phyloP scores from a whole-genome alignment of 2,329 filamentous ascomycete genomes.

The Sclerotinia glacialis region DNA sequence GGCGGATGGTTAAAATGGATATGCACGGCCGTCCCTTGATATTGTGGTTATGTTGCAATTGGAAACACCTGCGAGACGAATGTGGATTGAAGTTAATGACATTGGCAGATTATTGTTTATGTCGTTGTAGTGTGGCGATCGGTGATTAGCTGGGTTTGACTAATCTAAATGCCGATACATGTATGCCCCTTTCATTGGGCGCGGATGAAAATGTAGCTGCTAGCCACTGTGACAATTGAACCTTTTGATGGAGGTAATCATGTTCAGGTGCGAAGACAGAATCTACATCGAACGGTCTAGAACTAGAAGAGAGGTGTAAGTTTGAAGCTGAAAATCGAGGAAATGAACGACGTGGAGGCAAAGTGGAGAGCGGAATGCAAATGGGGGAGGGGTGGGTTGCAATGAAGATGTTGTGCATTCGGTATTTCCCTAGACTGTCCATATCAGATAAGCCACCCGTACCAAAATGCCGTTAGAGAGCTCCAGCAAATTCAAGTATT shows the following conservation, averaged over 20 bases:
- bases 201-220: not conserved
- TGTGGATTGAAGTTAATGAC: not conserved
- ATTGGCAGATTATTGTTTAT: not conserved
- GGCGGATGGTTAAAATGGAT: not conserved
- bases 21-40: not conserved
- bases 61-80: not conserved
- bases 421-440: not conserved
- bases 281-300: not conserved
- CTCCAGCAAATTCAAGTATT: not conserved
- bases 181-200: not conserved
- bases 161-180: not conserved
- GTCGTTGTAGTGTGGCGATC: not conserved
- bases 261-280: not conserved
- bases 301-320: not conserved
- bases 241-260: not conserved
- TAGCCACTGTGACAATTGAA: not conserved
- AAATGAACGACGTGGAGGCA: not conserved
- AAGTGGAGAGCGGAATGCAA: not conserved
- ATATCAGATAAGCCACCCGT: not conserved
- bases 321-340: not conserved
- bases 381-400: not conserved
- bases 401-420: slow-evolving; percentile 9
- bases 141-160: not conserved
- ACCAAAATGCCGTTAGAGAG: not conserved
- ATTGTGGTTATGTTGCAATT: not conserved